Percentiles rank a stretch among this genome's conserved stretches.
phyloP scores from a whole-genome alignment of 2,329 filamentous ascomycete species.

The Stagonosporopsis chrysanthemi region DNA sequence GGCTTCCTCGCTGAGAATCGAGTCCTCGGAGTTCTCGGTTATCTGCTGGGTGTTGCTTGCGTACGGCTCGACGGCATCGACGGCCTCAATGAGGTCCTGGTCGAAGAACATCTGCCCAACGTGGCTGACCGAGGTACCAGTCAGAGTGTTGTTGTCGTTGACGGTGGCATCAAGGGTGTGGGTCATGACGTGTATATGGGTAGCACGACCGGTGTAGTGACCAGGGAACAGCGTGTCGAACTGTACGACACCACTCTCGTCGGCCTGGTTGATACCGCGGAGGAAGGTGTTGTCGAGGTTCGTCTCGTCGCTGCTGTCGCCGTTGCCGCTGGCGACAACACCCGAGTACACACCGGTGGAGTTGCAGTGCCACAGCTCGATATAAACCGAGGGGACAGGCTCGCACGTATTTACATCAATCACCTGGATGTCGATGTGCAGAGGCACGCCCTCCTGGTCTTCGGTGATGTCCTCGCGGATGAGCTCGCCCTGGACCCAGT shows the following conservation, averaged over 20 bases:
- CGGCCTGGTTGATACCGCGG: conserved; percentile 57
- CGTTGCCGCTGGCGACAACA: conserved; percentile 53
- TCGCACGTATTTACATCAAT: conserved; percentile 64
- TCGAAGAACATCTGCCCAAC: conserved; percentile 72
- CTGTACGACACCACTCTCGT: conserved; percentile 57
- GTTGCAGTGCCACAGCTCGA: conserved; percentile 63
- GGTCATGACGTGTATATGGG: conserved; percentile 53
- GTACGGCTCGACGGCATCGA: conserved; percentile 58
- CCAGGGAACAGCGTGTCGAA: conserved; percentile 60
- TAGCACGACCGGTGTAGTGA: conserved; percentile 41
- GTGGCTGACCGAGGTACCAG: conserved; percentile 61
- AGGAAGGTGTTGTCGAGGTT: conserved; percentile 53
- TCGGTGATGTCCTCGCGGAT: conserved; percentile 60
- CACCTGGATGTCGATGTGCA: conserved; percentile 62
- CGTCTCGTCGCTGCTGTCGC: conserved; percentile 45
- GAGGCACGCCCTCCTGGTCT: conserved; percentile 56
- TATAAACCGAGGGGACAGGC: conserved; percentile 55
- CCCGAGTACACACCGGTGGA: conserved; percentile 45
- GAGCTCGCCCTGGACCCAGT: conserved; percentile 59
- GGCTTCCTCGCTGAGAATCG: conserved; percentile 57
- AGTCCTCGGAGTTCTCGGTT: conserved; percentile 62
- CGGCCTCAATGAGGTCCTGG: conserved; percentile 61
- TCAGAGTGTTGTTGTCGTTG: conserved; percentile 59
- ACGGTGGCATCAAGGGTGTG: conserved; percentile 45
- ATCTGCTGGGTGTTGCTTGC: conserved; percentile 52